Base-by-base conservation (phyloP, 2,329 filamentous ascomycete species). In the Stagonosporopsis vannaccii region DNA sequence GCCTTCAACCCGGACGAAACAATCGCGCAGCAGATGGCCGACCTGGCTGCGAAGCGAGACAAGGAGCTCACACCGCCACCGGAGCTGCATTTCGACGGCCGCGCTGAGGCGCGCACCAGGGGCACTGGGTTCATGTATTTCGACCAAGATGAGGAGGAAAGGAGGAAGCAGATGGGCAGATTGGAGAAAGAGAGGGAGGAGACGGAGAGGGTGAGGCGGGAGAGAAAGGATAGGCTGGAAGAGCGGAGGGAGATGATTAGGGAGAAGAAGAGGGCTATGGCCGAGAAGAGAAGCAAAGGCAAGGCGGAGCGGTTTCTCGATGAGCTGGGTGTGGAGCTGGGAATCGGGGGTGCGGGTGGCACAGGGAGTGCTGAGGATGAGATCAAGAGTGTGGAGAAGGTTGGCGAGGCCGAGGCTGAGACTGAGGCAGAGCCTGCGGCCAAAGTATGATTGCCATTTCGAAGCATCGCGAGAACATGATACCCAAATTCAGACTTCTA, bases 81-180 rank as follows among this genome's bases (percentile, higher is more conserved):
- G 7, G 85, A 89, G 66, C 82, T 83, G 68, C 94, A 98, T 77
- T 99, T 98, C 77, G 90, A 97, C 74, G 91, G 91, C 1, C 85
- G 85, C 58, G 84, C 84, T 58, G 95, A 99, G 82, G 87, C 97
- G 44, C 83, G 95, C 58, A 91, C 87, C 40, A 94, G 95, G 68
- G 95, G 95, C 4, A 91, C 90, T 0, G 95, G 91, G 0, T 99
- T 98, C 78, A 97, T 92, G 79, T 87, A 90, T 53, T 98, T 99
- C 73, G 91, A 89, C 56, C 85, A 84, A 62, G 90, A 96, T 74
- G 87, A 89, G 70, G 87, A 84, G 19, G 42, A 45, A 28, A 15
- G 42, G 28, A 22, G 17, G 7, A 23, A n/a, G 42, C 42, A 45
- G 42, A 45, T 45, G 28, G 26, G 5, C 4, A 33, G 22, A 1